Base-by-base conservation (phyloP, 2,329 filamentous ascomycete species). In the Falciphora oryzae region DNA sequence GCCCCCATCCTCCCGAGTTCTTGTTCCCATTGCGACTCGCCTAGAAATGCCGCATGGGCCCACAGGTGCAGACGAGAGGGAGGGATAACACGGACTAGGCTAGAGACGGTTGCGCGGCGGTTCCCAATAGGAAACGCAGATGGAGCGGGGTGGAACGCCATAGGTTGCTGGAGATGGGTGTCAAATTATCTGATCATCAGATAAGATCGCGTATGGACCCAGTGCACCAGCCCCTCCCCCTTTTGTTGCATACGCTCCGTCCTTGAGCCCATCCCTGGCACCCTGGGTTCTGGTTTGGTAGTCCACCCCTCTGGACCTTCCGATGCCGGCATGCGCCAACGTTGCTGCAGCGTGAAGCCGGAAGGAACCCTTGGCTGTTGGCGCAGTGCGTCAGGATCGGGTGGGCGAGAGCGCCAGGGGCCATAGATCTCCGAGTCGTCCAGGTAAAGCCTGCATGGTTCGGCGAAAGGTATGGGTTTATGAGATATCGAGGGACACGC, bases 171-270 rank as follows among this genome's bases (percentile, higher is more conserved):
- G 22, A 11, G 32, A 50, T 31, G 35, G 18, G 29, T 59, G 53
- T 14, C 53, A 28, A 44, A 14, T 63, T 58, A 63, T 63, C 62
- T 35, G 62, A 63, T 63, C 31, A 63, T 63, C 62, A 58, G 62
- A 63, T 63, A 63, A 63, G 56, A 63, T 62, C 28, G 13, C n/a
- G 44, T 25, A 25, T n/a, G 44, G 44, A 11, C n/a, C 32, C 32
- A 8, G 11, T 13, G 2, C 32, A 32, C 38, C 22, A 53, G 44
- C 44, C 44, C 18, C n/a, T 25, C 44, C 18, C 44, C 44, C 44
- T 10, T 53, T 53, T 53, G 44, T 25, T 53, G 44, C 44, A 25
- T 53, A n/a, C 10, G 18, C 44, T n/a, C 44, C 18, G 44, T 5
- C 6, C 44, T 53, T 11, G 22, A 53, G 44, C 22, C 22, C 18